A percentile compares a stretch with the other conserved stretches of the same genome.
Conservation (phyloP, 441 rosid species). For the Euphorbia schlechtendalii region DNA sequence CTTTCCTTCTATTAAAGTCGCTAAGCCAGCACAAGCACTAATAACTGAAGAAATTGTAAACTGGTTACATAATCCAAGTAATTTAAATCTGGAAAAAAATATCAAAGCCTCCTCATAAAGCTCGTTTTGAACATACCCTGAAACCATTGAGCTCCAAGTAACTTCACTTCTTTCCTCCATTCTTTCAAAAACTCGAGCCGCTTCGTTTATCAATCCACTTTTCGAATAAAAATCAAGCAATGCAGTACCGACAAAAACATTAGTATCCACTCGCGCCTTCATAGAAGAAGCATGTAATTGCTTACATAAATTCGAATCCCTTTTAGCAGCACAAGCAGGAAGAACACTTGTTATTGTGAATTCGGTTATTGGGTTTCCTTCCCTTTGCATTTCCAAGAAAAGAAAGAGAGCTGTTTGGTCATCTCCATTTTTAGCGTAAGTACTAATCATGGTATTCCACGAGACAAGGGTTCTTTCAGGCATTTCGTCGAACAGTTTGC, state of each 20-base stretch:
- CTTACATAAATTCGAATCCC: constrained; percentile 37
- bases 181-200: constrained; percentile 47
- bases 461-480: constrained; percentile 57
- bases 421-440: constrained; percentile 36
- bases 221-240: constrained; percentile 77
- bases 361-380: constrained; percentile 40
- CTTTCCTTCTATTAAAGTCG: constrained; percentile 57
- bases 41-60: constrained; percentile 57
- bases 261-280: constrained; percentile 44
- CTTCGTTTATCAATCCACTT: constrained; percentile 45
- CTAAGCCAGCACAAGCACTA: constrained; percentile 59
- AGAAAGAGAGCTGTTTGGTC: constrained; percentile 37
- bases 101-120: constrained; percentile 59
- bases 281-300: constrained; percentile 59
- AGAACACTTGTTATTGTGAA: constrained; percentile 65
- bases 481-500: constrained; percentile 71
- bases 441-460: constrained; percentile 64
- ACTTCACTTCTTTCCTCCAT: constrained; percentile 60
- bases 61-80: constrained; percentile 36
- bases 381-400: constrained; percentile 45
- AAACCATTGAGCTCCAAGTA: constrained; percentile 79
- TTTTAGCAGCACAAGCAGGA: constrained; percentile 48
- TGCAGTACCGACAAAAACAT: constrained; percentile 61
- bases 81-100: constrained; percentile 37
- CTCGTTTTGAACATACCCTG: constrained; percentile 65